phyloP scores from a whole-genome alignment of 768 basidiomycete species.

The Royoungia palumana region DNA sequence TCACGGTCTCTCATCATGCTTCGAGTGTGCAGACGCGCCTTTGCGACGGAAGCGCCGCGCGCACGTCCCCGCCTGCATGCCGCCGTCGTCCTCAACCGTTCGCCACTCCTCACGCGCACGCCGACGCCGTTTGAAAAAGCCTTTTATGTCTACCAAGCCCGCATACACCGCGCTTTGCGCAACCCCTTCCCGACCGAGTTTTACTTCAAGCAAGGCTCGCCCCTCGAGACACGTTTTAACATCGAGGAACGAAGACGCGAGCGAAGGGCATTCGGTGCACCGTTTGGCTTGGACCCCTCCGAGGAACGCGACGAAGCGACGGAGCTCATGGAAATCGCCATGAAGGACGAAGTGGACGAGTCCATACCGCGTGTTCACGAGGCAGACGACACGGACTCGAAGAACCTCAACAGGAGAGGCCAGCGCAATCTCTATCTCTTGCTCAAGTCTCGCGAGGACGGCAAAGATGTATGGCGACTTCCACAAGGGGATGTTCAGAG shows the following conservation, averaged over 20 bases:
- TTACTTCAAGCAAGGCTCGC: slow-evolving; percentile 91
- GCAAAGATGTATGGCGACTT: slow-evolving; percentile 71
- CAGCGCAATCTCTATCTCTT: slow-evolving; percentile 89
- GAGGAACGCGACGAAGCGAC: slow-evolving; percentile 44
- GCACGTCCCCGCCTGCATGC: slow-evolving; percentile 41
- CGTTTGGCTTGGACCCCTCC: slow-evolving; percentile 45
- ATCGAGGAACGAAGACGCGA: slow-evolving; percentile 74
- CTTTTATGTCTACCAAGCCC: slow-evolving; percentile 80
- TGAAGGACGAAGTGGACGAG: slow-evolving; percentile 58
- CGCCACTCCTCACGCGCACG: slow-evolving; percentile 70
- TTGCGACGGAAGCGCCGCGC: slow-evolving; percentile 41
- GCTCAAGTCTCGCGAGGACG: slow-evolving; percentile 48
- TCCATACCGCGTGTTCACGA: slow-evolving; percentile 58
- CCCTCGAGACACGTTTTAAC: slow-evolving; percentile 77
- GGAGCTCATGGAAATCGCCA: slow-evolving; percentile 56
- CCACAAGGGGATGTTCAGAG: slow-evolving; percentile 63
- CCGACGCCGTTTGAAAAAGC: slow-evolving; percentile 73
- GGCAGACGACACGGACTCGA: slow-evolving; percentile 58
- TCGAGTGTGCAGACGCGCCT: slow-evolving; percentile 30
- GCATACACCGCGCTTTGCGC: slow-evolving; percentile 79
- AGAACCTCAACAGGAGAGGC: slow-evolving; percentile 77
- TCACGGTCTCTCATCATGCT: slow-evolving; percentile 32
- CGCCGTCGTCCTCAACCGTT: slow-evolving; percentile 73
- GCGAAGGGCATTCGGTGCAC: slow-evolving; percentile 65
- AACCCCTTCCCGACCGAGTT: slow-evolving; percentile 88